Evolutionary conservation across 768 basidiomycete genomes (phyloP), one percentile per base, ranked within the genome.

Genomic region (Chalciporus chontae): DNA sequence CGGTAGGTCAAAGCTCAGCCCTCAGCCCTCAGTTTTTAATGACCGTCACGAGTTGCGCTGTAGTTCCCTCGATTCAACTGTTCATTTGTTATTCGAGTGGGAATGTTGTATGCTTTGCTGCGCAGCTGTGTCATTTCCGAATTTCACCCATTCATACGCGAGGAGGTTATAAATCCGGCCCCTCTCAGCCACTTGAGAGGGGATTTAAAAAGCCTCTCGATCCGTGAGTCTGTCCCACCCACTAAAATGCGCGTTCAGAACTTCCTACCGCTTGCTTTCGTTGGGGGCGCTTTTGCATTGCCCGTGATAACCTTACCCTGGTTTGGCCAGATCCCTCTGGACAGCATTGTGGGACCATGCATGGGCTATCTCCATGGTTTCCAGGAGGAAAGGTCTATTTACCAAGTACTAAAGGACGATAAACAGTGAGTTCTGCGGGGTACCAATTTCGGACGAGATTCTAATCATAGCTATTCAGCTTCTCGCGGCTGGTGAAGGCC

Each of bases 401-500:
- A 66, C 38, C 60, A 69, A 39, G 45, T 59, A 45, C 52, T 68
- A 24, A 56, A 60, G 29, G 53, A 56, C 11, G 57, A 62, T 18
- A 57, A 58, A 1, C 41, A 56, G 64, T 65, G 43, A 43, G 58
- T 47, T 4, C 19, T 13, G 17, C 13, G 2, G 21, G n/a, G 13
- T 18, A 3, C 32, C 13, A 13, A 6, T 11, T 37, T 29, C 15
- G 0, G n/a, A 42, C 23, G 39, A 26, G 18, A 34, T 10, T 40
- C 21, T 43, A 1, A 49, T 48, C 31, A 10, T 40, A 10, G 14
- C 26, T 19, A 13, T 27, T 27, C 50, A 75, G 73, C 46, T 77
- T 71, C 55, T 71, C 72, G 6, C 68, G 68, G 21, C 29, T 75
- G 7, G 68, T 69, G 51, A 75, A 74, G 54, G 64, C 71, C 1